Evolutionary conservation across 371 early-diverging fungal species (phyloP).

Genomic region (Mucor sp.): DNA sequence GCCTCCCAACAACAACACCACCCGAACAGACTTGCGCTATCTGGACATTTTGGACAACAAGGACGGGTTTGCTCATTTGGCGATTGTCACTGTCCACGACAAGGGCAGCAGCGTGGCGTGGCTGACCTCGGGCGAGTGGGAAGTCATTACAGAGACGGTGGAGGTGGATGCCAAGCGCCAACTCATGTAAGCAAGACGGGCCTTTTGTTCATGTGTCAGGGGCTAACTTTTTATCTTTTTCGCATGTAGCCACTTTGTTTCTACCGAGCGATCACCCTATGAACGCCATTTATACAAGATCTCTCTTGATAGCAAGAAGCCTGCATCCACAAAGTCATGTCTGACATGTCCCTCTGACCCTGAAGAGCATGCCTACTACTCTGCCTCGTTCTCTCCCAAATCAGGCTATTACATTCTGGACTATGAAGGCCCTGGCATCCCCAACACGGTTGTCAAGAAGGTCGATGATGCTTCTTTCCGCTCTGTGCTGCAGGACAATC

Average conservation of each 20-base stretch:
- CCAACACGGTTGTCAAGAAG: constrained; percentile 74
- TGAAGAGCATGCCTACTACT: constrained; percentile 69
- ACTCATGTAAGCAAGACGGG: constrained; percentile 49
- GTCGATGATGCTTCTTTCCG: constrained; percentile 52
- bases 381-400: constrained; percentile 74
- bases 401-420: constrained; percentile 73
- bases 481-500: constrained; percentile 61
- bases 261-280: constrained; percentile 77
- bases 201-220: background rate
- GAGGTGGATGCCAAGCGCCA: constrained; percentile 63
- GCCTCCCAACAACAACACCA: constrained; percentile 35
- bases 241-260: constrained; percentile 56
- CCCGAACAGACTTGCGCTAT: constrained; percentile 57
- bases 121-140: constrained; percentile 88
- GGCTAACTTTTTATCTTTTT: background rate
- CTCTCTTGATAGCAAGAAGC: constrained; percentile 17
- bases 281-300: constrained; percentile 78
- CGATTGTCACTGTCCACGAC: constrained; percentile 55
- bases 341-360: constrained; percentile 41
- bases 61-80: constrained; percentile 83
- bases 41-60: constrained; percentile 78
- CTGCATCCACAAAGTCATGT: constrained; percentile 35
- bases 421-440: constrained; percentile 89
- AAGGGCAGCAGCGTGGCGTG: constrained; percentile 59
- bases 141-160: constrained; percentile 69